Evolutionary conservation across 1,139 yeast genomes (phyloP).

Genomic region (Zygosaccharomyces pseudobailii): DNA sequence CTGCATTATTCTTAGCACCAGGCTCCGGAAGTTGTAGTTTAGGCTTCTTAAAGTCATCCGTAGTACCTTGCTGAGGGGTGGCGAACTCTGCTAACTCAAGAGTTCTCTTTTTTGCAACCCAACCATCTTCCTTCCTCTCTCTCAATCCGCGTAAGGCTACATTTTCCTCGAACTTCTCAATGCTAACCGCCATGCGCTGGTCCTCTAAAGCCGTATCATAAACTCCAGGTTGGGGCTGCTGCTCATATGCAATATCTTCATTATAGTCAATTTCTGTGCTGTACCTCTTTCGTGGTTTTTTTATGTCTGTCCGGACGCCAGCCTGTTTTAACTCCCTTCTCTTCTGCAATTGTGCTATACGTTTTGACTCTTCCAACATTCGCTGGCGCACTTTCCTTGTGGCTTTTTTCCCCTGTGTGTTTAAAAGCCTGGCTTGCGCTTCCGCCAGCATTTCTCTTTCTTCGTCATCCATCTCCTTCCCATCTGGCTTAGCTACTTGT

Average conservation of each 20-base stretch:
- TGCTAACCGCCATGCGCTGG: conserved; percentile 38
- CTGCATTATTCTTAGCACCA: conserved; percentile 33
- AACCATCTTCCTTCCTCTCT: conserved; percentile 28
- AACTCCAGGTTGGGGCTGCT: conserved; percentile 61
- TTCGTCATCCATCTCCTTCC: conserved; percentile 76
- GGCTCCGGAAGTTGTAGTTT: conserved; percentile 53
- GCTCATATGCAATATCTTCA: conserved; percentile 78
- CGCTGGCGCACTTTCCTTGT: conserved; percentile 85
- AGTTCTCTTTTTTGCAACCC: conserved; percentile 30
- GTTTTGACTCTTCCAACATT: conserved; percentile 65
- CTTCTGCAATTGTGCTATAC: conserved; percentile 73
- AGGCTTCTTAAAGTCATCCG: conserved; percentile 47
- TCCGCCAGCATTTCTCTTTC: conserved; percentile 91
- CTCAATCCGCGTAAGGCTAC: conserved; percentile 49
- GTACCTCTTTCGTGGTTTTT: conserved; percentile 44
- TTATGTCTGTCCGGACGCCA: conserved; percentile 56
- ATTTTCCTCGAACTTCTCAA: conserved; percentile 42
- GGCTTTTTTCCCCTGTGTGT: conserved; percentile 94
- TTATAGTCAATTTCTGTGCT: conserved; percentile 73
- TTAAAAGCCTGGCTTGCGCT: conserved; percentile 86
- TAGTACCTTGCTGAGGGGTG: conserved; percentile 34
- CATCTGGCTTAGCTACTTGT: conserved; percentile 79
- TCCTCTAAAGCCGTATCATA: conserved; percentile 65
- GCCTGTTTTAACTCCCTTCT: conserved; percentile 83
- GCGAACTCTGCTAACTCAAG: conserved; percentile 9